Evolutionary conservation across 352 stramenopile species (phyloP).

Genomic region (Thalassiosira pacifica): DNA sequence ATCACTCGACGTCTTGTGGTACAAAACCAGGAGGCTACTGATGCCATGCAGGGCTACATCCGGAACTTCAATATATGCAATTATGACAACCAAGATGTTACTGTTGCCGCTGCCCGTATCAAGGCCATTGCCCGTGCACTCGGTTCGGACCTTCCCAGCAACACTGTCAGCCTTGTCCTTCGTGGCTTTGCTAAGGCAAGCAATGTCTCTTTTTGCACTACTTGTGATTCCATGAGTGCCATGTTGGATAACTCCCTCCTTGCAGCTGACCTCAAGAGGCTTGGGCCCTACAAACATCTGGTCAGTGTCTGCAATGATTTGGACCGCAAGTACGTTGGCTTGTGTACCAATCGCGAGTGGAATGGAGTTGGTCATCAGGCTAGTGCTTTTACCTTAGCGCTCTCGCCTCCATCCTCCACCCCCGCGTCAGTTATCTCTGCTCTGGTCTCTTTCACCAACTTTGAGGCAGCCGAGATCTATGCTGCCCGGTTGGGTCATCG

Average conservation of each 20-base stretch:
- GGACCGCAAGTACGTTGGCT: constrained; percentile 1
- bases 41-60: background rate
- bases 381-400: background rate
- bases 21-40: background rate
- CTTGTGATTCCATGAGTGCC: background rate
- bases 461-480: background rate
- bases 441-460: background rate
- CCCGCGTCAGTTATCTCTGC: too few relatives aligned
- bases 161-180: background rate
- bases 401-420: background rate
- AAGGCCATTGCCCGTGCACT: background rate
- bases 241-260: constrained; percentile 8
- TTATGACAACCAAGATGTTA: background rate
- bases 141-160: constrained; percentile 13
- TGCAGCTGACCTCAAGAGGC: background rate
- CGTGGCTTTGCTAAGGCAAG: constrained; percentile 8
- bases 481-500: background rate
- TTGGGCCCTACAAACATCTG: background rate
- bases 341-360: background rate
- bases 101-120: background rate
- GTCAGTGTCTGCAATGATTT: constrained; percentile 11
- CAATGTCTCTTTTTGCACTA: background rate
- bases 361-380: background rate
- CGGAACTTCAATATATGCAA: background rate
- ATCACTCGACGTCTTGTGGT: background rate